Base-by-base conservation (phyloP, 164 flowering plant species). In the Vitis rupestris region DNA sequence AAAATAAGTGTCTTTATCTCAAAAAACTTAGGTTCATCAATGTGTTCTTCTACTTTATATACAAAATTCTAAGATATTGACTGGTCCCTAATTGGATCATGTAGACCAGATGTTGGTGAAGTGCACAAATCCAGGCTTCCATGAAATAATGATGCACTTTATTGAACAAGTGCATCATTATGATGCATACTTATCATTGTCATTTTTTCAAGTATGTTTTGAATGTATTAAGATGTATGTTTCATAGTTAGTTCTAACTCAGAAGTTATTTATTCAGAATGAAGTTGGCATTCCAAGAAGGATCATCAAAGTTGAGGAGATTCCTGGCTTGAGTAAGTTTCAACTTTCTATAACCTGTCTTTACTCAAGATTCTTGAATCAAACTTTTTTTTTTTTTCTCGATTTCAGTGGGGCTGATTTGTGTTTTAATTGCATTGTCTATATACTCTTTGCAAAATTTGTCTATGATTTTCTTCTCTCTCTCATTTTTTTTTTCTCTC, bases 261-360 rank as follows among this genome's bases (percentile, higher is more conserved):
- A 17, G 50, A 17, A 30, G 29, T 70, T 68, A 52, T 50, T 64
- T 54, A 10, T 77, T 63, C 91, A 96, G 98, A 93, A 88, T 78
- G 97, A 91, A 73, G 96, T 92, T 66, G 97, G 97, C 57, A 74
- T 89, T 78, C 94, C 97, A 19, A 87, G 83, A 77, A 93, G 75
- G 67, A 49, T 80, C 13, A 52, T 87, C 77, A 93, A 89, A 80
- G 88, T 90, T 59, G 98, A 95, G 78, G 99, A 96, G 63, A 89
- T 96, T 55, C 95, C 91, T 70, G 97, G 98, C 52, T 83, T 96
- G 82, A 89, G 99, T 96, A 78, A 87, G 96, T 85, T 70, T 69
- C 19, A 16, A n/a, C 19, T 27, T 58, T 9, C 49, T 37, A 13
- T 9, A 17, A 17, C 7, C 5, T 59, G 5, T 13, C n/a, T 58